Percentiles rank a stretch among this genome's conserved stretches.
These are phyloP conservation scores for Mucor piriformis DNA, from an alignment of 371 early-diverging fungal species.

Conservation along the genomic window DNA sequence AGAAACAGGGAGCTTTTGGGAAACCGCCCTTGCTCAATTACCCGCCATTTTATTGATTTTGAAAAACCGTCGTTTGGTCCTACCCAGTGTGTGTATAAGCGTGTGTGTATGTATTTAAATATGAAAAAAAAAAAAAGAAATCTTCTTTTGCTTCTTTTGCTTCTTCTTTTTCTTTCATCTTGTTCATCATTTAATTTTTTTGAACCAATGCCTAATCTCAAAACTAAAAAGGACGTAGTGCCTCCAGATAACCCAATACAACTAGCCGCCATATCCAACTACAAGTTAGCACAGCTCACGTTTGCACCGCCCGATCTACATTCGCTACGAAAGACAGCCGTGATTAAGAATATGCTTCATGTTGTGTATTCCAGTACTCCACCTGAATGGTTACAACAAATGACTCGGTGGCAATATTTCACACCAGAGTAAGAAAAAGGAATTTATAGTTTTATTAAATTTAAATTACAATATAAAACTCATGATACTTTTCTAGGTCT, in stretches of 20 bases:
- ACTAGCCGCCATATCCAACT: conserved; percentile 56
- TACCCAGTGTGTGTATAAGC: no score
- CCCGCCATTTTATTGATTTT: no score
- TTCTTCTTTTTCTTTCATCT: conserved; percentile 2
- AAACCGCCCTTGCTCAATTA: no score
- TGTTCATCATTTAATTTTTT: background rate
- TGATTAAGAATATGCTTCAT: conserved; percentile 52
- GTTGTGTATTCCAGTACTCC: conserved; percentile 46
- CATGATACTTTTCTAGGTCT: no score
- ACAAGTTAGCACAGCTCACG: conserved; percentile 58
- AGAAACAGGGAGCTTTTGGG: no score
- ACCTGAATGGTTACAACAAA: conserved; percentile 54
- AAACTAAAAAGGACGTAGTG: background rate
- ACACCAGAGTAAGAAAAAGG: conserved; percentile 59
- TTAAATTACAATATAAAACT: no score
- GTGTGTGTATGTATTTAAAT: no score
- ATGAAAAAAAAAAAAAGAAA: no score
- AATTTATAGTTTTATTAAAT: no score
- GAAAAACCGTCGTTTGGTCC: no score
- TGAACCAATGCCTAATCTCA: background rate
- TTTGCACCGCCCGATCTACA: conserved; percentile 54
- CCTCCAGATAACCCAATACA: conserved; percentile 48
- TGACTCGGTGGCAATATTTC: conserved; percentile 58
- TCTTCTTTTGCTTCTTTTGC: no score
- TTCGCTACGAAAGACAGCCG: conserved; percentile 51